Percentiles rank a stretch among this genome's conserved stretches.
Conservation (phyloP, 2,329 filamentous ascomycete genomes). For the Myriosclerotinia duriaeana region DNA sequence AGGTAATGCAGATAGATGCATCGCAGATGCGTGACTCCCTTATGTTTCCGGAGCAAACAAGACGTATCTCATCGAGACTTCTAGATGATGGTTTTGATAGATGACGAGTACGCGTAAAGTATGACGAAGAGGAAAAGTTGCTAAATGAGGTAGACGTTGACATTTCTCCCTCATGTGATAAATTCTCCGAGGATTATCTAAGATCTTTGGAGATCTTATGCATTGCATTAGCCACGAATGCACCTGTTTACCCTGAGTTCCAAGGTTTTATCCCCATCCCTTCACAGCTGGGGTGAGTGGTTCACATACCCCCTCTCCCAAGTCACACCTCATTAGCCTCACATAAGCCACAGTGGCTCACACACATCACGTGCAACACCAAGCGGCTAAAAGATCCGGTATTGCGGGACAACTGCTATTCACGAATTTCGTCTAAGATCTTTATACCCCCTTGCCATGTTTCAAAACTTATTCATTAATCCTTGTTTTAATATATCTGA, state of each 20-base stretch:
- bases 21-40: neutral
- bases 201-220: neutral
- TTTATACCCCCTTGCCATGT: neutral
- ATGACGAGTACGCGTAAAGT: neutral
- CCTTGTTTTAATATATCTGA: conserved; percentile 21
- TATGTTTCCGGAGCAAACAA: neutral
- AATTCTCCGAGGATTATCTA: neutral
- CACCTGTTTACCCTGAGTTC: neutral
- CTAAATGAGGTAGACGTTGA: neutral
- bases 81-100: neutral
- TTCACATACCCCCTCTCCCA: too few relatives aligned
- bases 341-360: neutral
- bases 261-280: neutral
- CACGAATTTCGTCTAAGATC: conserved; percentile 6
- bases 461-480: neutral
- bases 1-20: neutral
- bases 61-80: neutral
- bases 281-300: too few relatives aligned
- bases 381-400: neutral
- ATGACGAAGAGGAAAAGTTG: neutral
- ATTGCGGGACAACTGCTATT: neutral
- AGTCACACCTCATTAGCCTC: neutral
- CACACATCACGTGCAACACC: too few relatives aligned
- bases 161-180: neutral
- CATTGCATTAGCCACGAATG: too few relatives aligned